Base-by-base conservation (phyloP, 1,284 basidiomycete species). In the Ustilago hordei region DNA sequence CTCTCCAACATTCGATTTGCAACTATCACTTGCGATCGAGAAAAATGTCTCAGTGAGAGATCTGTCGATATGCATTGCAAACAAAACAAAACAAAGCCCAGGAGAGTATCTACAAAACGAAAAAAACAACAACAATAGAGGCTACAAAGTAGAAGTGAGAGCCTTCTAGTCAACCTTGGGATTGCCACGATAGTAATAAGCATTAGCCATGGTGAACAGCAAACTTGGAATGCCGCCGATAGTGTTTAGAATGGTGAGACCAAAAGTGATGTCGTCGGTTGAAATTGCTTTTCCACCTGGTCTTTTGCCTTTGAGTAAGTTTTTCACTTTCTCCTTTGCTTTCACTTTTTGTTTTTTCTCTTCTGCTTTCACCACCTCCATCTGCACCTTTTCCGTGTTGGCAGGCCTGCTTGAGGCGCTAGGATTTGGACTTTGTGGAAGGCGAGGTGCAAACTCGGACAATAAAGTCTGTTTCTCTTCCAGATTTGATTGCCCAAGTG, bases 221-320 rank as follows among this genome's bases (percentile, higher is more conserved):
- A 78, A 55, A 23, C 66, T 64, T 4, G 75, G 75, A 11, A 79
- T 65, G 28, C 28, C 60, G 19, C 72, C 70, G 13, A 79, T 39
- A 12, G 68, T 62, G 41, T 78, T 78, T 15, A 78, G 32, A 9
- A 78, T 50, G 2, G 68, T 70, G 6, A 78, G n/a, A 17, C 43
- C 64, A 6, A 78, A 64, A 0, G 63, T 60, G 39, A 72, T 61
- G n/a, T 77, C 60, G 31, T 73, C 74, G 9, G 68, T 75, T 4
- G 32, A 12, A 39, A 70, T 36, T 2, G 35, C 35, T 39, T 47
- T 52, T 19, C 13, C 32, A 23, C 47, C 34, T 57, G n/a, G 28
- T 32, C 15, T 32, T 32, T 32, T 50, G 31, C 28, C 48, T 32
- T 31, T 31, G 12, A 31, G 6, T 7, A 50, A 1, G 5, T 50